Percentiles rank a stretch among this genome's conserved stretches.
Conservation (phyloP, 345 rosid species). For the Murraya paniculata region DNA sequence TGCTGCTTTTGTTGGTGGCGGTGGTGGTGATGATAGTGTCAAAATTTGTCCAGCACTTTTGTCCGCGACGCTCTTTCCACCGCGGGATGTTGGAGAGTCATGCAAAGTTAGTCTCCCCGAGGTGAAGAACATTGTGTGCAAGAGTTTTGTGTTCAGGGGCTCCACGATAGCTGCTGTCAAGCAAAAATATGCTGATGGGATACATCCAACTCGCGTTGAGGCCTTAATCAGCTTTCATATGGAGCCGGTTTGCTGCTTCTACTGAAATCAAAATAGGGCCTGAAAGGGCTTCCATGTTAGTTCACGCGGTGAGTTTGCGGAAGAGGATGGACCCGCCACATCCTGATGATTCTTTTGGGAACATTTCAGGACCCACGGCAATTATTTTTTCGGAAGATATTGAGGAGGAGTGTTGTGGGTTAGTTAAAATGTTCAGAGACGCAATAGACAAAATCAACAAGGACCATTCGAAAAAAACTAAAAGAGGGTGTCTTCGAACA, state of each 20-base stretch:
- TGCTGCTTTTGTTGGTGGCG: constrained; percentile 8
- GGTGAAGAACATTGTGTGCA: constrained; percentile 33
- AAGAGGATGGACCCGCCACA: constrained; percentile 25
- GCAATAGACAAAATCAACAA: constrained; percentile 23
- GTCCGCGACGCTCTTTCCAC: constrained; percentile 41
- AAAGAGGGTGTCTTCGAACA: constrained; percentile 17
- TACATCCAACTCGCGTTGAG: constrained; percentile 33
- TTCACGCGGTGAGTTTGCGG: constrained; percentile 41
- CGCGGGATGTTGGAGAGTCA: constrained; percentile 18
- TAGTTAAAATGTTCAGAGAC: constrained; percentile 28
- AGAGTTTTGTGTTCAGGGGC: constrained; percentile 38
- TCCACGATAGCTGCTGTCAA: constrained; percentile 26
- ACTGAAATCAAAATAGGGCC: constrained; percentile 10
- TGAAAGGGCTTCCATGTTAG: constrained; percentile 10
- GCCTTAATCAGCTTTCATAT: constrained; percentile 41
- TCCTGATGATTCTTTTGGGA: constrained; percentile 40
- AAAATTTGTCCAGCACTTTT: constrained; percentile 23
- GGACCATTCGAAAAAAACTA: constrained; percentile 28
- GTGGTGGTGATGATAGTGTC: neutral
- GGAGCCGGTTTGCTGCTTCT: constrained; percentile 40
- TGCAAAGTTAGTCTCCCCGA: neutral
- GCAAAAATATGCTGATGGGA: constrained; percentile 19
- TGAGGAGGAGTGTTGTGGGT: constrained; percentile 6
- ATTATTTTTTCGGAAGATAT: constrained; percentile 8
- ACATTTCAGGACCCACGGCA: constrained; percentile 12